phyloP scores from a whole-genome alignment of 176 grass and related monocot genomes.

The Alloteropsis semialata region DNA sequence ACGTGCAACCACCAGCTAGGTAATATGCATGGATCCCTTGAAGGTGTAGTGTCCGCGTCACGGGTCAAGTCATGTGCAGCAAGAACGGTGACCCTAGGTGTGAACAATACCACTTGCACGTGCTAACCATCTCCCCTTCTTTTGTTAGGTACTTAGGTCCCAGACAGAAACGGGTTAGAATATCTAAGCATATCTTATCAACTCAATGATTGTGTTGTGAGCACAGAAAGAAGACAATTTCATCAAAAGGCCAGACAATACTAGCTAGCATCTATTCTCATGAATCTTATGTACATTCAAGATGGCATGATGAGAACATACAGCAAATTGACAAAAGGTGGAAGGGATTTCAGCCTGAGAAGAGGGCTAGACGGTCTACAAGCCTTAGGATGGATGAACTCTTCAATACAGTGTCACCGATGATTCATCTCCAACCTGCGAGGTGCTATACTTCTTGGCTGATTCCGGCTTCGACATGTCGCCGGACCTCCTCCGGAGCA shows the following conservation, averaged over 20 bases:
- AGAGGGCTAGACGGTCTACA: conserved; percentile 19
- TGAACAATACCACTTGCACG: conserved; percentile 43
- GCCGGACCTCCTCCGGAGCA: conserved; percentile 72
- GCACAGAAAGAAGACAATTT: conserved; percentile 11
- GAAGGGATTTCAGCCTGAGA: conserved; percentile 25
- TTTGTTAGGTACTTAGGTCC: conserved; percentile 53
- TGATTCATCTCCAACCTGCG: conserved; percentile 58
- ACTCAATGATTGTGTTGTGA: conserved; percentile 43
- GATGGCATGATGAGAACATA: conserved; percentile 36
- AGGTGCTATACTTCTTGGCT: conserved; percentile 52
- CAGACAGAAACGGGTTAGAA: conserved; percentile 28
- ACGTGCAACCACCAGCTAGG: conserved; percentile 28
- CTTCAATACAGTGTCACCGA: conserved; percentile 49
- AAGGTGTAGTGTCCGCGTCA: conserved; percentile 34
- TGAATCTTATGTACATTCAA: conserved; percentile 58
- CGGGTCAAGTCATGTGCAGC: conserved; percentile 28
- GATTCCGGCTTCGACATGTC: conserved; percentile 45
- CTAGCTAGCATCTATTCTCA: conserved; percentile 38
- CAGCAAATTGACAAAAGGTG: conserved; percentile 25
- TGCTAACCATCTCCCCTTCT: conserved; percentile 31
- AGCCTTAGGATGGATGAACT: conserved; percentile 22
- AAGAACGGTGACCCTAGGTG: conserved; percentile 18
- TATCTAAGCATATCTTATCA: conserved; percentile 19
- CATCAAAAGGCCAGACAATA: conserved; percentile 18
- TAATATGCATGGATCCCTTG: conserved; percentile 9